These are phyloP conservation scores for Macrophomina phaseolina DNA, from an alignment of 2,329 filamentous ascomycete genomes.

Conservation along the genomic window DNA sequence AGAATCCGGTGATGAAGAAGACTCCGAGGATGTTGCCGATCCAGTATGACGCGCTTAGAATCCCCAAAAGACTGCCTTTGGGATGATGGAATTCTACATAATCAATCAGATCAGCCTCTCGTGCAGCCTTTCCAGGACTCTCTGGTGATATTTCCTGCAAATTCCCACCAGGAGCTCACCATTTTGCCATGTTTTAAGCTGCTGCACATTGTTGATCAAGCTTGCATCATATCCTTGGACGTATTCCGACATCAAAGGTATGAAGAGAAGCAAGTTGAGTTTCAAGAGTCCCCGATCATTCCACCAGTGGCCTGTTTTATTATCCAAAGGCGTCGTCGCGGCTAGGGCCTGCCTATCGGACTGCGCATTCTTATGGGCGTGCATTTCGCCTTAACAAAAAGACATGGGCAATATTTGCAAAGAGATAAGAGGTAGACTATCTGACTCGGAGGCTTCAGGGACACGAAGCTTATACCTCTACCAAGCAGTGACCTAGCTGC, in stretches of 20 bases:
- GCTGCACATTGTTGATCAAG: conserved; percentile 25
- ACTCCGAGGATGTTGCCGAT: conserved; percentile 25
- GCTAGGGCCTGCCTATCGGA: conserved; percentile 11
- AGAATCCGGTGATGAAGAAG: conserved; percentile 15
- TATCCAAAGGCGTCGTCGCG: conserved; percentile 20
- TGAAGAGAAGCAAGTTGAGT: conserved; percentile 15
- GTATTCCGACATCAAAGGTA: conserved; percentile 25
- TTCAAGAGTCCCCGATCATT: conserved; percentile 11
- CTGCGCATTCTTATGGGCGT: conserved; percentile 6
- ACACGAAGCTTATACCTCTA: conserved; percentile 12
- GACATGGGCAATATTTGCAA: neutral
- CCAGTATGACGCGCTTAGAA: conserved; percentile 24
- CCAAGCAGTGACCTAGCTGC: neutral
- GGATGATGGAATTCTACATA: conserved; percentile 18
- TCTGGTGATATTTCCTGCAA: neutral
- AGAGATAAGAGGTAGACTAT: neutral
- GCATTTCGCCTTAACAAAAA: neutral
- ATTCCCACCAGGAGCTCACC: neutral
- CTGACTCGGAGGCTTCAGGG: neutral
- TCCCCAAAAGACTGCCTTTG: conserved; percentile 14
- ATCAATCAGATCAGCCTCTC: neutral
- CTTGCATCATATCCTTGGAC: conserved; percentile 25
- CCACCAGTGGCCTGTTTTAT: conserved; percentile 24
- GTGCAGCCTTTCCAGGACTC: too few relatives aligned
- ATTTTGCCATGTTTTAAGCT: conserved; percentile 11